Percentiles rank a stretch among this genome's conserved stretches.
These are phyloP conservation scores for Ploettnerulaceae sp. DNA, from an alignment of 2,329 filamentous ascomycete genomes.

Conservation along the genomic window DNA sequence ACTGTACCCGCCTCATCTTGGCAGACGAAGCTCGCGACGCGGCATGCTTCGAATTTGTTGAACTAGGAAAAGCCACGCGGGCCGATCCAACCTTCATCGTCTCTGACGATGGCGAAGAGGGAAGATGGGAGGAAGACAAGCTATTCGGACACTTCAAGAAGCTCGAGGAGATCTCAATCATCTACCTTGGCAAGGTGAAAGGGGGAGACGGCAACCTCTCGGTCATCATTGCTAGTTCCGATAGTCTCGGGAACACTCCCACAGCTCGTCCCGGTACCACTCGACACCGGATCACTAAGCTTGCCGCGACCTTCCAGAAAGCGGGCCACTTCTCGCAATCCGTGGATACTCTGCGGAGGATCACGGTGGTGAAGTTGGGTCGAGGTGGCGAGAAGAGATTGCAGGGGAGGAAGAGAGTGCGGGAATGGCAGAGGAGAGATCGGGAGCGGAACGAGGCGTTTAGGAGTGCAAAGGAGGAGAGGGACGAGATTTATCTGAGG, in stretches of 20 bases:
- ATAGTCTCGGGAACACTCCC: neutral
- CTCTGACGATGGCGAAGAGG: too few species aligned
- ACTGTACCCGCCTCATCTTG: neutral
- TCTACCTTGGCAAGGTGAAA: neutral
- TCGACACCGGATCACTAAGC: neutral
- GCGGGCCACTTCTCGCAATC: neutral
- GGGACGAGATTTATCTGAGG: neutral
- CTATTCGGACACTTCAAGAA: neutral
- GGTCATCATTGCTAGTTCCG: neutral
- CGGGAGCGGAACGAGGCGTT: neutral
- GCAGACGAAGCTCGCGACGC: too few species aligned
- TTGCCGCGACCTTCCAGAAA: neutral
- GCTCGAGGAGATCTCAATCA: neutral
- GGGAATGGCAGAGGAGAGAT: neutral
- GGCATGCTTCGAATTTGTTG: neutral
- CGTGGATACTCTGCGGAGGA: neutral
- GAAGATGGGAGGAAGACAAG: neutral
- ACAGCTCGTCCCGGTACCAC: neutral
- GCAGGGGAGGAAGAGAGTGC: neutral
- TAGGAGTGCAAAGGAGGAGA: neutral
- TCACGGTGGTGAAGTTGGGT: neutral
- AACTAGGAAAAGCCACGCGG: neutral
- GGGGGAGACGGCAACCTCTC: neutral
- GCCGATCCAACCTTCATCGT: neutral
- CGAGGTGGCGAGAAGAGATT: neutral